A percentile compares a stretch with the other conserved stretches of the same genome.
phyloP scores from a whole-genome alignment of 2,329 filamentous ascomycete genomes.

The Alternaria atra region DNA sequence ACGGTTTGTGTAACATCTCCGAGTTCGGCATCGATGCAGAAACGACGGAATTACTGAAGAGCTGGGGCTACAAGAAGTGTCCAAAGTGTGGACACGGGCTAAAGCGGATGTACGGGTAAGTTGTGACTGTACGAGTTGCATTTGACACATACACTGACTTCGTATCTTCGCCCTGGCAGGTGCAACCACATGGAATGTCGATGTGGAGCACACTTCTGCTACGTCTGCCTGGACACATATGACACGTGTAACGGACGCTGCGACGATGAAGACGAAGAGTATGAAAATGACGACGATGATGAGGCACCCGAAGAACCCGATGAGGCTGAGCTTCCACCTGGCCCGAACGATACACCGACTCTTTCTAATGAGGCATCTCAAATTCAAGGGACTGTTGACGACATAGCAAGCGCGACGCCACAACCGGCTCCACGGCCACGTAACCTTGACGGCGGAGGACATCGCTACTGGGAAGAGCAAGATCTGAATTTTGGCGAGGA shows the following conservation, averaged over 20 bases:
- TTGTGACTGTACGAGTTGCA: slow-evolving; percentile 37
- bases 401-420: neutral
- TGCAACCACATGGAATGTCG: slow-evolving; percentile 60
- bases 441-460: slow-evolving; percentile 49
- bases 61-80: slow-evolving; percentile 60
- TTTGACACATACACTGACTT: neutral
- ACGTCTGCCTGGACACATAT: slow-evolving; percentile 51
- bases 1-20: slow-evolving; percentile 46
- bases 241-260: slow-evolving; percentile 43
- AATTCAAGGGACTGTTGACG: neutral
- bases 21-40: slow-evolving; percentile 49
- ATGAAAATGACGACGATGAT: slow-evolving; percentile 35
- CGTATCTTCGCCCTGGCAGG: slow-evolving; percentile 20
- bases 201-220: slow-evolving; percentile 63
- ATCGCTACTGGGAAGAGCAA: slow-evolving; percentile 41
- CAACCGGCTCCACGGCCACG: slow-evolving; percentile 7
- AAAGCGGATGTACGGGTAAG: slow-evolving; percentile 60
- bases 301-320: slow-evolving; percentile 24
- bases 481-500: slow-evolving; percentile 50
- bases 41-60: slow-evolving; percentile 49
- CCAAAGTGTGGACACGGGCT: slow-evolving; percentile 60
- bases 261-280: slow-evolving; percentile 33
- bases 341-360: neutral
- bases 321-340: slow-evolving; percentile 17
- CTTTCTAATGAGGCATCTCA: neutral